These are phyloP conservation scores for Cyberlindnera mrakii DNA, from an alignment of 805 yeast genomes.

Conservation along the genomic window DNA sequence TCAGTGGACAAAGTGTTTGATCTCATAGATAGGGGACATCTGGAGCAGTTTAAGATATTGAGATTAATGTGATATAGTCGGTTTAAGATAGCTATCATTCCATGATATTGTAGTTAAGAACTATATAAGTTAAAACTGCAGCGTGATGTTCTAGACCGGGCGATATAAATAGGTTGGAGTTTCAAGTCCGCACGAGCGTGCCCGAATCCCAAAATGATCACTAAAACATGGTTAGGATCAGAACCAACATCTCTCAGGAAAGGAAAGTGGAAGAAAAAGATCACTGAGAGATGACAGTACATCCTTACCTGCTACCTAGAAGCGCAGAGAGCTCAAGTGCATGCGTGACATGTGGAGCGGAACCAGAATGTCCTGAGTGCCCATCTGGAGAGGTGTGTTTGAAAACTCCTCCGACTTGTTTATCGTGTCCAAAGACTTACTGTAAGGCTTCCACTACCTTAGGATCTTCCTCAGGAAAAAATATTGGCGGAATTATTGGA, in stretches of 20 bases:
- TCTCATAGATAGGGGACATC: conserved; percentile 12
- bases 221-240: no score
- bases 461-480: conserved; percentile 10
- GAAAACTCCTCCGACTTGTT: conserved; percentile 50
- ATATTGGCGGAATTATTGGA: conserved; percentile 62
- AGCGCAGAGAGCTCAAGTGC: conserved; percentile 23
- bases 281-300: no score
- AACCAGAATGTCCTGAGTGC: conserved; percentile 51
- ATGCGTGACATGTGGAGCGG: conserved; percentile 35
- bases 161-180: no score
- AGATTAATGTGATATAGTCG: conserved; percentile 4
- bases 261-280: no score
- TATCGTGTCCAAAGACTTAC: conserved; percentile 46
- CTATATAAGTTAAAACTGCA: no score
- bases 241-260: no score
- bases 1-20: conserved; percentile 13
- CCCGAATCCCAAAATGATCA: no score
- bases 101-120: no score
- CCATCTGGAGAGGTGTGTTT: conserved; percentile 46
- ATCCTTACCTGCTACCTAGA: neutral
- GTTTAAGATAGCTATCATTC: no score
- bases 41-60: conserved; percentile 18
- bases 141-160: no score
- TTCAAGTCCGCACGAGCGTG: no score
- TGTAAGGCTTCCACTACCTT: conserved; percentile 32